phyloP scores from a whole-genome alignment of 371 early-diverging fungal genomes.

The Sporodiniella umbellata region DNA sequence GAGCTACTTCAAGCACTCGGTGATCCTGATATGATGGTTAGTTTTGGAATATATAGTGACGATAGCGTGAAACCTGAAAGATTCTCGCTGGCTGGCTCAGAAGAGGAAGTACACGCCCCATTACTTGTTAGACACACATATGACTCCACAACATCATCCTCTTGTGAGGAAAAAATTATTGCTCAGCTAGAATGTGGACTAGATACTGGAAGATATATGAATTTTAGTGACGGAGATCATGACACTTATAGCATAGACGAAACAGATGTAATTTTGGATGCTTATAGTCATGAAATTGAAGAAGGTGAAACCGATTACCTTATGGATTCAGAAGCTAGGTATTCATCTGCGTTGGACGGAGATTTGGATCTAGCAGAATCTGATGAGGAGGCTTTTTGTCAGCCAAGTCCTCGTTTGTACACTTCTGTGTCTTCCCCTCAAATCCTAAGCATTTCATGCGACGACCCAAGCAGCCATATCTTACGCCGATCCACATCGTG shows the following conservation, averaged over 20 bases:
- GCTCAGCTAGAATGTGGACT: background rate
- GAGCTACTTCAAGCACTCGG: constrained; percentile 26
- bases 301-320: background rate
- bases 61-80: background rate
- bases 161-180: background rate
- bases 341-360: background rate
- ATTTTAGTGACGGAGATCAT: too few species aligned
- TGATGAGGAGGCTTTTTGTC: background rate
- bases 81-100: constrained; percentile 13
- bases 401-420: background rate
- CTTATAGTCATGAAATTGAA: background rate
- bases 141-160: background rate
- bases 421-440: constrained; percentile 12
- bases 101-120: constrained; percentile 13
- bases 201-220: background rate
- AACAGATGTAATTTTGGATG: background rate
- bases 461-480: background rate
- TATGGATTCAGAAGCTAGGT: background rate
- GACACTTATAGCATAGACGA: background rate
- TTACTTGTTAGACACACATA: constrained; percentile 15
- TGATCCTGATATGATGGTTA: constrained; percentile 15
- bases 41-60: constrained; percentile 6
- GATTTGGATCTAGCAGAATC: background rate
- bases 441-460: background rate
- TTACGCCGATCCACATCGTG: constrained; percentile 9